These are phyloP conservation scores for Hyaloscypha bicolor DNA, from an alignment of 495 filamentous ascomycete species.

Conservation along the genomic window DNA sequence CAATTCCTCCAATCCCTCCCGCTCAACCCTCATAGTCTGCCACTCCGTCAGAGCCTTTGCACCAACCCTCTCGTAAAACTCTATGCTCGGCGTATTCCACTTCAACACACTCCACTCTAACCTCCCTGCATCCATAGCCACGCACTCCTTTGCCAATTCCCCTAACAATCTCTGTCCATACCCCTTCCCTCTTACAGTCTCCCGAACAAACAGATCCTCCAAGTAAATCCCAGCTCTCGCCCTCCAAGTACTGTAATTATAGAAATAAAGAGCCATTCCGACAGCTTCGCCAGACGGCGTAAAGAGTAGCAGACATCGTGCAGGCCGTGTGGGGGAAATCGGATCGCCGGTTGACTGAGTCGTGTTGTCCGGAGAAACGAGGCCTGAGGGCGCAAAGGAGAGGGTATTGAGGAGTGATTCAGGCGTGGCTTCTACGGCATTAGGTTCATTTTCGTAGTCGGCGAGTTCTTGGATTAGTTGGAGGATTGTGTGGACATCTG, in stretches of 20 bases:
- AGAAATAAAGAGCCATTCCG: conserved; percentile 63
- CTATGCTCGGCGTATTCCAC: conserved; percentile 86
- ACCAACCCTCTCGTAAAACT: conserved; percentile 79
- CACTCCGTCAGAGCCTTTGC: conserved; percentile 84
- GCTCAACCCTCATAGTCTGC: conserved; percentile 89
- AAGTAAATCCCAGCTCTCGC: conserved; percentile 87
- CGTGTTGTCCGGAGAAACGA: conserved; percentile 53
- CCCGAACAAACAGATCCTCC: conserved; percentile 87
- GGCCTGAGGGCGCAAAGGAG: conserved; percentile 42
- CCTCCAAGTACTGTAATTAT: conserved; percentile 76
- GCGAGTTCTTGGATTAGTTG: conserved; percentile 85
- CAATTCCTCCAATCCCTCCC: conserved; percentile 66
- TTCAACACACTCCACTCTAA: conserved; percentile 93
- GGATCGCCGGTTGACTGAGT: conserved; percentile 38
- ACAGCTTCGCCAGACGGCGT: conserved; percentile 42
- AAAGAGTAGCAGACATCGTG: conserved; percentile 42
- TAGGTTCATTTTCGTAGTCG: conserved; percentile 73
- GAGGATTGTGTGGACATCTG: conserved; percentile 84
- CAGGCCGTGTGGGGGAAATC: conserved; percentile 32
- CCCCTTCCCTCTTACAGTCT: conserved; percentile 68
- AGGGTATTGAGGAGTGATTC: conserved; percentile 73
- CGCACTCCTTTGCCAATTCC: conserved; percentile 74
- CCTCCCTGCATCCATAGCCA: conserved; percentile 69
- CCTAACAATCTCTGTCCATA: conserved; percentile 78
- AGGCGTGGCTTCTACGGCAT: conserved; percentile 78